Percentiles rank a stretch among this genome's conserved stretches.
Conservation (phyloP, 2,329 filamentous ascomycete genomes). For the Alternaria postmessia region DNA sequence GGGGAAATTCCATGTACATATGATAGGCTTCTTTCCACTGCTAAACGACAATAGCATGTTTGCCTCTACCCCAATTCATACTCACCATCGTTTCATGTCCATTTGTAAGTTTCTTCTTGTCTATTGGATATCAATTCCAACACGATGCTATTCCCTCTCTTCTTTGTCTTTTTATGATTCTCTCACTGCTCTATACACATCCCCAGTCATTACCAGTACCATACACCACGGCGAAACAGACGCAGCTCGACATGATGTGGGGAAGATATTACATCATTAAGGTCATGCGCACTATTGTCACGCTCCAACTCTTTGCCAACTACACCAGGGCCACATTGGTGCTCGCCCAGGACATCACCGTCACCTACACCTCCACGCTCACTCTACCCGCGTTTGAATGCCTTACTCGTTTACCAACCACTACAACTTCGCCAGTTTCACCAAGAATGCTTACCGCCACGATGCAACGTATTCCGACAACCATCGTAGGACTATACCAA, state of each 20-base stretch:
- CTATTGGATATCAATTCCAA: background rate
- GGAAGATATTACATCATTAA: background rate
- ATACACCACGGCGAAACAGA: background rate
- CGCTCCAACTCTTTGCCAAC: background rate
- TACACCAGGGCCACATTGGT: background rate
- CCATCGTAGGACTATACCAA: background rate
- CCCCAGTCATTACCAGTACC: background rate
- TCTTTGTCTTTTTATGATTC: background rate
- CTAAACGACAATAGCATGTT: conserved; percentile 13
- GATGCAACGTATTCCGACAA: background rate
- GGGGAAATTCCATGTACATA: conserved; percentile 26
- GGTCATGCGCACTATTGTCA: background rate
- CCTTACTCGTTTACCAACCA: background rate
- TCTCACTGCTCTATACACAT: background rate
- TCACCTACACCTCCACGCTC: background rate
- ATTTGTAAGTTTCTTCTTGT: background rate
- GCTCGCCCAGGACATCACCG: background rate
- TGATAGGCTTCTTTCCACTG: conserved; percentile 14
- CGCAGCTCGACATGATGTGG: background rate
- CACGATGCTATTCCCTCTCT: background rate
- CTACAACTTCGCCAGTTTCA: background rate
- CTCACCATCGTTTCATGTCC: background rate
- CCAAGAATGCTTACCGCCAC: background rate
- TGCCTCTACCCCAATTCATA: conserved; percentile 8
- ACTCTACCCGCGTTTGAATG: background rate